phyloP scores from a whole-genome alignment of 78 protist species.

The Corallochytrium limacisporum region DNA sequence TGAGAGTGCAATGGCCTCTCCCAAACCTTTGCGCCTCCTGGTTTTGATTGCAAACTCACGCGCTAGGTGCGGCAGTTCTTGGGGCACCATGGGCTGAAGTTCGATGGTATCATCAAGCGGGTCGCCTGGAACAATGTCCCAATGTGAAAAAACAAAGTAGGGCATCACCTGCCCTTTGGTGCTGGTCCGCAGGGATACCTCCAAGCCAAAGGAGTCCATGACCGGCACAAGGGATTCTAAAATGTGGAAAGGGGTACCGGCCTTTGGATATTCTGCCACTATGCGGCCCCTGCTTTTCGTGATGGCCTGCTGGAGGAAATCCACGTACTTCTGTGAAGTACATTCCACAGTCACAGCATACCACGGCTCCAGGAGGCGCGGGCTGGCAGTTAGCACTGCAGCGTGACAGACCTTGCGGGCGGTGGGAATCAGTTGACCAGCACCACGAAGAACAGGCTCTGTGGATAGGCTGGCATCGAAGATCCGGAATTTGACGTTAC shows the following conservation, averaged over 20 bases:
- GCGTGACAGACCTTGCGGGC: conserved; percentile 84
- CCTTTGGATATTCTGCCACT: conserved; percentile 54
- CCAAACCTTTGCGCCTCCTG: conserved; percentile 95
- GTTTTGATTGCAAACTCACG: conserved; percentile 98
- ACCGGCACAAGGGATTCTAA: conserved; percentile 69
- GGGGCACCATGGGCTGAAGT: conserved; percentile 76
- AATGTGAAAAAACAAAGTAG: too few species aligned
- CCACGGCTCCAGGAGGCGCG: conserved; percentile 95
- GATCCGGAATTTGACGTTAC: conserved; percentile 64
- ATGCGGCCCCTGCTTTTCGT: conserved; percentile 56
- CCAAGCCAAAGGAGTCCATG: conserved; percentile 97
- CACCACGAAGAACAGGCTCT: conserved; percentile 46
- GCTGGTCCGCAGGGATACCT: conserved; percentile 78
- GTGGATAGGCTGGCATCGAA: conserved; percentile 68
- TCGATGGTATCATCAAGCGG: conserved; percentile 87
- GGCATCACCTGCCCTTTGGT: conserved; percentile 88
- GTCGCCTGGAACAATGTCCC: conserved; percentile 94
- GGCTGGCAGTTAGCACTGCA: conserved; percentile 68
- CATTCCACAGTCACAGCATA: conserved; percentile 63
- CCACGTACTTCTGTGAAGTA: neutral
- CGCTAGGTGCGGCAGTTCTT: conserved; percentile 76
- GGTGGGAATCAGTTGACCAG: conserved; percentile 84
- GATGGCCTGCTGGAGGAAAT: neutral
- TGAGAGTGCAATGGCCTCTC: too few species aligned
- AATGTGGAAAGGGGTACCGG: conserved; percentile 82